These are phyloP conservation scores for Wickerhamomyces sp. DNA, from an alignment of 1,139 yeast genomes.

Conservation along the genomic window DNA sequence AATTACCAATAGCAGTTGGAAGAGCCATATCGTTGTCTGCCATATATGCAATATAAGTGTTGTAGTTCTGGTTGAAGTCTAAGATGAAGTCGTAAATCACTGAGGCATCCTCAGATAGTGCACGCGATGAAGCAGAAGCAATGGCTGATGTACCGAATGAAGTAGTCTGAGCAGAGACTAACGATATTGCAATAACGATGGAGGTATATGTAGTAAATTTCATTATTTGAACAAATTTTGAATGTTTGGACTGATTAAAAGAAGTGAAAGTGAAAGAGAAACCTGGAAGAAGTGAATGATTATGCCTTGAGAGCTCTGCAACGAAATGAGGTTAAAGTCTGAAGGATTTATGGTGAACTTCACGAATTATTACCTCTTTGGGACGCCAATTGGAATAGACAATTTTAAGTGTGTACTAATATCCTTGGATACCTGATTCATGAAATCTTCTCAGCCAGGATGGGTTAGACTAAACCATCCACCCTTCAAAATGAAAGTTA, in stretches of 20 bases:
- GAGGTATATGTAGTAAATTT: too few relatives aligned
- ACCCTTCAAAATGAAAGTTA: too few relatives aligned
- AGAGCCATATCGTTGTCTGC: conserved; percentile 24
- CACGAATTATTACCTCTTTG: conserved; percentile 1
- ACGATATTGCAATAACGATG: too few relatives aligned
- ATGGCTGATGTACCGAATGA: conserved; percentile 7
- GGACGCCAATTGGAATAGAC: neutral
- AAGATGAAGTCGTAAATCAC: conserved; percentile 24
- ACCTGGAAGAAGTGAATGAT: too few relatives aligned
- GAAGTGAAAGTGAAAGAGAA: neutral
- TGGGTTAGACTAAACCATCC: too few relatives aligned
- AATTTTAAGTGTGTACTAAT: too few relatives aligned
- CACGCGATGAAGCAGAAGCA: conserved; percentile 19
- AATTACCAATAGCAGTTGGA: conserved; percentile 29
- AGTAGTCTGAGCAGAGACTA: conserved; percentile 6
- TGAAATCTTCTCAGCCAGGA: too few relatives aligned
- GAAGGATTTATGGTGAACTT: too few relatives aligned
- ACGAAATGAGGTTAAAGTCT: neutral
- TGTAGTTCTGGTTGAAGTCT: conserved; percentile 25
- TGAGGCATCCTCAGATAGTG: conserved; percentile 18
- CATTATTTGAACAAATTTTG: too few relatives aligned
- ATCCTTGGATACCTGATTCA: neutral
- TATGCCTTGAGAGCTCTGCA: neutral
- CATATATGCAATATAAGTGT: conserved; percentile 28
- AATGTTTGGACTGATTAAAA: too few relatives aligned